A percentile compares a stretch with the other conserved stretches of the same genome.
These are phyloP conservation scores for Daldinia childiae DNA, from an alignment of 495 filamentous ascomycete species.

Conservation along the genomic window DNA sequence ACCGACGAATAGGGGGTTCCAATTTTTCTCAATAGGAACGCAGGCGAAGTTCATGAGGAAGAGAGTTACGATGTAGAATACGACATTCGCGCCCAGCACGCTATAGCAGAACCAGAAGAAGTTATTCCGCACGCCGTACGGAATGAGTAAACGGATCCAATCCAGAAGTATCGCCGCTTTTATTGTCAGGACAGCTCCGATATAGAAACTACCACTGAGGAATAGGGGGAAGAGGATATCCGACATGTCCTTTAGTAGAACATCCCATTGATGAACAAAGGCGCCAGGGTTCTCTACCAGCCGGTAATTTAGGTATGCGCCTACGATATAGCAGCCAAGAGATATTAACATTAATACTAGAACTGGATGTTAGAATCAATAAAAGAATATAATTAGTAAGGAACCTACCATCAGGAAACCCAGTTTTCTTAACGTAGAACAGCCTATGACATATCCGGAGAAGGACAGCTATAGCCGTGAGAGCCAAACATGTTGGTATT, in stretches of 20 bases:
- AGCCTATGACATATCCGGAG: slow-evolving; percentile 36
- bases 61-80: slow-evolving; percentile 55
- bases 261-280: slow-evolving; percentile 48
- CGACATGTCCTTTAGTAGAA: slow-evolving; percentile 31
- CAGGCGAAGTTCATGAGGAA: slow-evolving; percentile 59
- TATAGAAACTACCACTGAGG: slow-evolving; percentile 40
- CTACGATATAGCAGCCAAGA: slow-evolving; percentile 34
- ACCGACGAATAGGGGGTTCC: slow-evolving; percentile 26
- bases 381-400: not conserved
- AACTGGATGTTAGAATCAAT: not conserved
- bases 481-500: slow-evolving; percentile 25
- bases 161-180: slow-evolving; percentile 53
- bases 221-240: slow-evolving; percentile 30
- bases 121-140: slow-evolving; percentile 31
- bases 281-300: slow-evolving; percentile 37
- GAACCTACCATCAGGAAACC: slow-evolving; percentile 34
- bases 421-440: slow-evolving; percentile 31
- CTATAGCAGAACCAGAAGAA: slow-evolving; percentile 48
- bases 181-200: slow-evolving; percentile 27
- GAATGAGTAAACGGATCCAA: slow-evolving; percentile 49
- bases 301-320: slow-evolving; percentile 30
- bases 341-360: slow-evolving; percentile 34
- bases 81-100: slow-evolving; percentile 51
- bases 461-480: slow-evolving; percentile 27
- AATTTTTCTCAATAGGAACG: slow-evolving; percentile 42